Base-by-base conservation (phyloP, 768 basidiomycete genomes). In the Asterophora lycoperdoides region DNA sequence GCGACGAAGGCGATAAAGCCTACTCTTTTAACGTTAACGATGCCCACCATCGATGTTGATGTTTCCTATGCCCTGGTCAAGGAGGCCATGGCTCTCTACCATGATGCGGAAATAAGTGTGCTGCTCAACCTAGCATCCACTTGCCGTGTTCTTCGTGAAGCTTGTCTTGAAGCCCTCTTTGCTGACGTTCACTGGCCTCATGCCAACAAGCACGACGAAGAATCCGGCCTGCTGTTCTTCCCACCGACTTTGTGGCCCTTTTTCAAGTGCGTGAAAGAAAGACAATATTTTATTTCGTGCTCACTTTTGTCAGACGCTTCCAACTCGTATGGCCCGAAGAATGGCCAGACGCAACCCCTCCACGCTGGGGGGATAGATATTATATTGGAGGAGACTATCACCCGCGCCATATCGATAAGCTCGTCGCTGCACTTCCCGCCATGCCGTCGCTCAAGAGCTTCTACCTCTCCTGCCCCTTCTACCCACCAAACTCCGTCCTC, bases 281-380 rank as follows among this genome's bases (percentile, higher is more conserved):
- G 23, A 23, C 3, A 23, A 23, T 23, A 23, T 23, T 23, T 23
- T 23, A 23, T 23, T 44, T 15, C 11, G 19, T 41, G 13, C 30
- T 46, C n/a, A 20, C 26, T 30, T 30, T 38, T 42, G 33, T 3
- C 47, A 73, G 73, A 52, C 61, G 56, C 18, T 67, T 74, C 30
- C 58, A 63, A 43, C 55, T 75, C 3, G 60, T 68, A 35, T 75
- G 73, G 73, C 73, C 73, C 9, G 73, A 73, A 51, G 66, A 72
- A 41, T 73, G 73, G 73, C 68, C 69, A 3, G 73, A 75, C 41
- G 55, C 68, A 9, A 58, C 60, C 4, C 72, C 69, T 6, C 69
- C 71, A 1, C 63, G 64, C n/a, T 71, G 67, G 67, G 72, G 70
- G 34, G 64, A 67, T 44, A 64, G 62, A 37, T 66, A 63, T 48